A percentile compares a stretch with the other conserved stretches of the same genome.
Evolutionary conservation across 257 asterid species (phyloP).

Genomic region (Nicotiana tomentosiformis): DNA sequence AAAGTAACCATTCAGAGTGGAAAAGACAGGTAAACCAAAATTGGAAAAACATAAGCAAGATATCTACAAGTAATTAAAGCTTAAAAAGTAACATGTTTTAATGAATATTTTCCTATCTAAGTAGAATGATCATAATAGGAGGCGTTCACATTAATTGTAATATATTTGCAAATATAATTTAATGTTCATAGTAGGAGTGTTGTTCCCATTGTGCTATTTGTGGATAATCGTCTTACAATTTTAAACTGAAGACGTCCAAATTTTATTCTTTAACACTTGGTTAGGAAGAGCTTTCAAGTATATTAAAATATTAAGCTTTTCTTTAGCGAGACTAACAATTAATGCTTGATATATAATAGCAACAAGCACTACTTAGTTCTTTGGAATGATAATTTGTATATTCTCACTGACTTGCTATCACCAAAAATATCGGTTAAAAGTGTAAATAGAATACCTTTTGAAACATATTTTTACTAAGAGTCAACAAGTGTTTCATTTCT

Average conservation of each 20-base stretch:
- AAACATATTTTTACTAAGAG: neutral
- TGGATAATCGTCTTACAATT: neutral
- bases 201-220: neutral
- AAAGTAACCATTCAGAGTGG: neutral
- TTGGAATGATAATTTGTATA: neutral
- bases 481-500: neutral
- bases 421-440: neutral
- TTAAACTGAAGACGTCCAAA: neutral
- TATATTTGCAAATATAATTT: neutral
- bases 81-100: neutral
- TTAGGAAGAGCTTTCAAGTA: neutral
- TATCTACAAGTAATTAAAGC: neutral
- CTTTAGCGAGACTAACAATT: neutral
- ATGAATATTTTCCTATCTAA: neutral
- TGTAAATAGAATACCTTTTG: neutral
- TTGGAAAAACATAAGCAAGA: neutral
- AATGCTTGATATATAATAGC: neutral
- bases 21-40: neutral
- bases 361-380: neutral
- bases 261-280: neutral
- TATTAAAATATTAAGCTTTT: too few relatives aligned
- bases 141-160: neutral
- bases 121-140: neutral
- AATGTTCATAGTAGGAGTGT: accelerated
- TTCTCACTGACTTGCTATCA: neutral